phyloP scores from a whole-genome alignment of 495 filamentous ascomycete genomes.

The Talaromyces adpressus region DNA sequence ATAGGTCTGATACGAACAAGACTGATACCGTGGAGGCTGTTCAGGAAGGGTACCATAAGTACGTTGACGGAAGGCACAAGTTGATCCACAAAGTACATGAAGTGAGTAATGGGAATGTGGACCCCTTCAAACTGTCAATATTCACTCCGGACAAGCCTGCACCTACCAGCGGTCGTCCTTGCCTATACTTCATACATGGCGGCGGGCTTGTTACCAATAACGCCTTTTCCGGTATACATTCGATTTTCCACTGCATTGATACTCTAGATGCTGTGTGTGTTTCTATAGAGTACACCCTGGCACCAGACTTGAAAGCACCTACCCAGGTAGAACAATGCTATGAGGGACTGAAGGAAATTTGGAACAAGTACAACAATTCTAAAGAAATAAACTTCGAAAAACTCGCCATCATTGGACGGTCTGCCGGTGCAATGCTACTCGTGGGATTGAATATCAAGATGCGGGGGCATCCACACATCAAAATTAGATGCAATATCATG shows the following conservation, averaged over 20 bases:
- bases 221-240: not conserved
- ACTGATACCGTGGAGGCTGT: no score
- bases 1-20: no score
- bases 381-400: not conserved
- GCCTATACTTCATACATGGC: not conserved
- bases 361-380: no score
- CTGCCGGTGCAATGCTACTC: not conserved
- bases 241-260: not conserved
- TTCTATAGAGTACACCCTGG: not conserved
- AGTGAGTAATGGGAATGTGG: no score
- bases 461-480: not conserved
- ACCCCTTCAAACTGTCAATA: not conserved
- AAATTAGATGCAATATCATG: not conserved
- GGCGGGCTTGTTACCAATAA: not conserved
- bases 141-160: not conserved
- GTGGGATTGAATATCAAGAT: not conserved
- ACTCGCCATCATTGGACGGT: not conserved
- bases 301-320: not conserved
- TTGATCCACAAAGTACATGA: no score
- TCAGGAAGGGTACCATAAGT: no score
- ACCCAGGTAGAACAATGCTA: not conserved
- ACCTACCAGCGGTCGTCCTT: not conserved
- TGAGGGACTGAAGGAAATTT: not conserved
- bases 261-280: not conserved
- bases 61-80: no score